Evolutionary conservation across 2,329 filamentous ascomycete genomes (phyloP).

Genomic region (Alternaria ethzedia): DNA sequence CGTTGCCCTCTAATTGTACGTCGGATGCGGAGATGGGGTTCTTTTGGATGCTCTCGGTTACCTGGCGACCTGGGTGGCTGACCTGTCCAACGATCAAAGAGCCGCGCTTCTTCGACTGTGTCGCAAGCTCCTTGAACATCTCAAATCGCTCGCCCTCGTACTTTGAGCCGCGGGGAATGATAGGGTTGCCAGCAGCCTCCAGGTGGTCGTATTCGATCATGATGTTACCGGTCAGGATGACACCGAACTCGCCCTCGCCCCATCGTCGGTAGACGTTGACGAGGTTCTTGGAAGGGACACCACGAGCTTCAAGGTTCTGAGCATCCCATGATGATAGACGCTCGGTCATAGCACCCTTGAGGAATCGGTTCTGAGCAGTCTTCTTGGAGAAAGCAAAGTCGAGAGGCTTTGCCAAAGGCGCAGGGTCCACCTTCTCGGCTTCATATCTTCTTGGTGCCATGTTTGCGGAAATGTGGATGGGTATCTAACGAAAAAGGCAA

Average conservation of each 20-base stretch:
- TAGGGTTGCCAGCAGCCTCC: constrained; percentile 62
- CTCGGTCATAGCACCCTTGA: constrained; percentile 73
- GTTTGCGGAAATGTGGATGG: background rate
- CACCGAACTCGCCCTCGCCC: constrained; percentile 55
- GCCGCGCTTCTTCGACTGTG: constrained; percentile 62
- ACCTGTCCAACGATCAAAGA: constrained; percentile 67
- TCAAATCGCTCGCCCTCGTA: constrained; percentile 66
- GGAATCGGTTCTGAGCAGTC: constrained; percentile 68
- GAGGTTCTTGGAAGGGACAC: constrained; percentile 60
- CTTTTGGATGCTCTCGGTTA: constrained; percentile 52
- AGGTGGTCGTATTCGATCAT: constrained; percentile 69
- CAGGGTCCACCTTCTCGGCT: constrained; percentile 49
- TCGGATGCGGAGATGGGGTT: constrained; percentile 60
- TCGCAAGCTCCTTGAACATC: constrained; percentile 63
- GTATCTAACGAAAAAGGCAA: constrained; percentile 4
- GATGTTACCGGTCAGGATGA: constrained; percentile 68
- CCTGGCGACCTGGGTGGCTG: constrained; percentile 68
- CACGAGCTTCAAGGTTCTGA: constrained; percentile 59
- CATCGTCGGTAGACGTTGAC: constrained; percentile 63
- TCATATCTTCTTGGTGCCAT: constrained; percentile 52
- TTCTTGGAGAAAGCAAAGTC: constrained; percentile 57
- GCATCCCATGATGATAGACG: constrained; percentile 66
- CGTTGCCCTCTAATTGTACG: constrained; percentile 40
- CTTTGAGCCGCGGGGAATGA: constrained; percentile 61
- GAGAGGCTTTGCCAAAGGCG: constrained; percentile 53